These are phyloP conservation scores for Claviceps quebecensis DNA, from an alignment of 2,329 filamentous ascomycete genomes.

Conservation along the genomic window DNA sequence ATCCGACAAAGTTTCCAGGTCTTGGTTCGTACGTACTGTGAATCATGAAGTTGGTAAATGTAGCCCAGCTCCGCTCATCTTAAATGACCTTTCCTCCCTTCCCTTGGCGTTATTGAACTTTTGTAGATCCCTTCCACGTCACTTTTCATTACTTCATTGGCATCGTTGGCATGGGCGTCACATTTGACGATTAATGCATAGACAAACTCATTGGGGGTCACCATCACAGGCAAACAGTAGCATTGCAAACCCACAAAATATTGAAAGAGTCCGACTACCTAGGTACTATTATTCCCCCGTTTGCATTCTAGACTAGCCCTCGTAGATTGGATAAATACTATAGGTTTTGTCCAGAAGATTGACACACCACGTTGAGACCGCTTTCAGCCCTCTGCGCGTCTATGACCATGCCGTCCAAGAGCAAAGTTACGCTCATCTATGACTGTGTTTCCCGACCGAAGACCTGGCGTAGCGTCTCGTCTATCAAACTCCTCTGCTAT, in stretches of 20 bases:
- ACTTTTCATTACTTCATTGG: not conserved
- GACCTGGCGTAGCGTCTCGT: slow-evolving; percentile 19
- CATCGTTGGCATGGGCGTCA: not conserved
- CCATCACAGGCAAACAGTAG: not conserved
- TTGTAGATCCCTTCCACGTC: no score
- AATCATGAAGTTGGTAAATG: not conserved
- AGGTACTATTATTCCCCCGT: slow-evolving; percentile 1
- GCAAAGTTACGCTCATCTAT: slow-evolving; percentile 25
- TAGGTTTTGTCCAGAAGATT: slow-evolving; percentile 3
- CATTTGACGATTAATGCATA: not conserved
- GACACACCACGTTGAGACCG: not conserved
- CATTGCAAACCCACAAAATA: slow-evolving; percentile 3
- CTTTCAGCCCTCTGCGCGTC: not conserved
- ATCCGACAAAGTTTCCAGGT: not conserved
- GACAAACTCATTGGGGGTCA: not conserved
- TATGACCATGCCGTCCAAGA: slow-evolving; percentile 2
- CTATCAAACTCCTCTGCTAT: slow-evolving; percentile 24
- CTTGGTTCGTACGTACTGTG: not conserved
- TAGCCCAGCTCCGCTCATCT: not conserved
- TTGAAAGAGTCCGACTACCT: slow-evolving; percentile 1
- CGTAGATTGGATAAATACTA: slow-evolving; percentile 5
- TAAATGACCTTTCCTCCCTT: not conserved
- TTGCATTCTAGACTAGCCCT: slow-evolving; percentile 1
- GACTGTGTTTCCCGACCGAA: slow-evolving; percentile 24
- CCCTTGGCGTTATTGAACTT: not conserved